Percentiles rank a stretch among this genome's conserved stretches.
Evolutionary conservation across 305 asterid species (phyloP).

Genomic region (Fraxinus dipetala): DNA sequence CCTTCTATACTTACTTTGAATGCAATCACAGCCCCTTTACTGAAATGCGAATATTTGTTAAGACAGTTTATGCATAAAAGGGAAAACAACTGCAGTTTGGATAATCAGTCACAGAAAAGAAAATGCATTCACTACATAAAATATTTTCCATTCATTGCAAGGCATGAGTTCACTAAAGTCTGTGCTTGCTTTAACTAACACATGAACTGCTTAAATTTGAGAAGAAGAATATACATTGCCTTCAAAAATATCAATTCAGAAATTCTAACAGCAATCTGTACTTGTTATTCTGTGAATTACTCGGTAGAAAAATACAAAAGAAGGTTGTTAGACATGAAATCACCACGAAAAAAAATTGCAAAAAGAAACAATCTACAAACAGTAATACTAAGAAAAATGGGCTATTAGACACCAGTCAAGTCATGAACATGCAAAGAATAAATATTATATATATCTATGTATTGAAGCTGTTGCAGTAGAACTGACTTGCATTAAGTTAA

Average conservation of each 20-base stretch:
- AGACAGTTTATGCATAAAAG: neutral
- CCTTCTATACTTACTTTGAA: neutral
- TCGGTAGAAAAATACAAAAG: neutral
- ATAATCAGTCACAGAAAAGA: neutral
- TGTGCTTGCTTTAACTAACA: neutral
- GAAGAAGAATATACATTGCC: neutral
- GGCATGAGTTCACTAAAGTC: neutral
- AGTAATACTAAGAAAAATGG: neutral
- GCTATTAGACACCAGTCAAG: neutral
- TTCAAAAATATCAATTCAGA: neutral
- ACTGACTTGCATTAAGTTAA: constrained; percentile 22
- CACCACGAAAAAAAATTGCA: neutral
- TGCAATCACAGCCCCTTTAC: neutral
- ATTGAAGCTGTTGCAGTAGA: neutral
- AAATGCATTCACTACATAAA: neutral
- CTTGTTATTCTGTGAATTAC: neutral
- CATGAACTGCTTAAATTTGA: neutral
- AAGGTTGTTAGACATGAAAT: neutral
- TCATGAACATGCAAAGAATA: neutral
- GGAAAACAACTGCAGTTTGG: neutral
- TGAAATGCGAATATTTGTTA: neutral
- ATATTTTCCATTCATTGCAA: neutral
- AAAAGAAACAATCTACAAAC: neutral
- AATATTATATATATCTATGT: neutral
- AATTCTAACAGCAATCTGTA: neutral